Conservation (phyloP, 163 green algal species). For the Chlamydomonas reinhardtii region DNA sequence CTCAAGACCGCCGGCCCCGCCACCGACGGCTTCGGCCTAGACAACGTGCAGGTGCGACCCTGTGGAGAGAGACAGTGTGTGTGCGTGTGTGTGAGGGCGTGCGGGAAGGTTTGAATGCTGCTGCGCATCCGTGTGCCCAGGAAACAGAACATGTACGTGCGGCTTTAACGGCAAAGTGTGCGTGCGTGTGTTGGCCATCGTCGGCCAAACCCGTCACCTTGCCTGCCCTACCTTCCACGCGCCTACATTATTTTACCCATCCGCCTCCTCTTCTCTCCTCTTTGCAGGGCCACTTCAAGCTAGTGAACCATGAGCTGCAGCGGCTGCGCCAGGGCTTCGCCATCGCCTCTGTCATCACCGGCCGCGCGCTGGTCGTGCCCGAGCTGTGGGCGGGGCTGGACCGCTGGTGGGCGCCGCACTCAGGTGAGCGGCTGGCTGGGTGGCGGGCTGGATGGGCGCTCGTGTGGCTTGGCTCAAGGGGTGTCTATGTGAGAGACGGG, state of each 20-base stretch:
- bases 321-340: constrained; percentile 71
- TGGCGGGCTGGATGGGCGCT: too few relatives aligned
- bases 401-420: constrained; percentile 88
- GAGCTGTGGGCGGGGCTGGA: constrained; percentile 91
- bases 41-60: constrained; percentile 65
- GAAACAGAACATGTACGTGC: too few relatives aligned
- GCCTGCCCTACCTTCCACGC: too few relatives aligned
- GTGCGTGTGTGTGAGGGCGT: too few relatives aligned
- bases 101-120: too few relatives aligned
- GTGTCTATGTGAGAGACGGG: too few relatives aligned
- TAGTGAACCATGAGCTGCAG: constrained; percentile 90
- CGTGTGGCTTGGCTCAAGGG: too few relatives aligned
- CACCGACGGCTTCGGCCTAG: constrained; percentile 57
- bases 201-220: too few relatives aligned
- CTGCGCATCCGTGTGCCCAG: too few relatives aligned
- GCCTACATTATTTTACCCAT: background rate
- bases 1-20: constrained; percentile 69
- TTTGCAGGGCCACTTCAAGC: constrained; percentile 84
- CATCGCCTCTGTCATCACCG: constrained; percentile 67
- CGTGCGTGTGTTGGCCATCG: too few relatives aligned
- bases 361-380: constrained; percentile 86
- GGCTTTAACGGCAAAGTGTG: too few relatives aligned
- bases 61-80: too few relatives aligned
- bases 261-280: background rate
- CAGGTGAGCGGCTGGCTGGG: constrained; percentile 35